Base-by-base conservation (phyloP, 2,329 filamentous ascomycete species). In the Cladosporium sphaerospermum region DNA sequence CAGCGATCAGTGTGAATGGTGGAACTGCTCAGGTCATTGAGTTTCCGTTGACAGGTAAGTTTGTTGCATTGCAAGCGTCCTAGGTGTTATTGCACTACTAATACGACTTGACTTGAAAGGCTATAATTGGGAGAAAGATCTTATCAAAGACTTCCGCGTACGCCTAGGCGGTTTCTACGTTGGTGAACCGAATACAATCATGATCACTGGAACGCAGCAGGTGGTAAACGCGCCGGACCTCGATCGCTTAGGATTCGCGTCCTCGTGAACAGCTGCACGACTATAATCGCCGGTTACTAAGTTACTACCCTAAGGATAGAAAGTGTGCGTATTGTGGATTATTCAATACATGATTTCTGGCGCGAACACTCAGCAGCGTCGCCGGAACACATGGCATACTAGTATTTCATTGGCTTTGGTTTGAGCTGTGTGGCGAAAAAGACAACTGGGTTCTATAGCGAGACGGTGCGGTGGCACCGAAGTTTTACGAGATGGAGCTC, bases 1-100 rank as follows among this genome's bases (percentile, higher is more conserved):
- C 71, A 53, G 69, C 64, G 2, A 60, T 74, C 33, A 60, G 61
- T 28, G 67, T 74, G 10, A 73, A 74, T 57, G 69, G 67, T 2
- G 66, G 63, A 0, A 44, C 57, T 18, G 61, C 65, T 0, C 67
- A 67, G 58, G 58, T 64, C 41, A 71, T 71, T 47, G 61, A 66
- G 0, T 70, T 73, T 53, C 71, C 71, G 1, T 54, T 73, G 13
- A 70, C 68, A 4, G 47, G 47, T 50, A 31, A 43, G 46, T n/a
- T 18, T 37, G 4, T 9, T 37, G 34, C 5, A 9, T 2, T 2
- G 5, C 4, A 41, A 16, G 11, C 10, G 11, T 6, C 13, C 39
- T 6, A 14, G 6, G 9, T 13, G 6, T 41, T 9, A 41, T 37
- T 37, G 39, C 16, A 3, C 10, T 5, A 36, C 10, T 11, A 36